Evolutionary conservation across 1,139 yeast genomes (phyloP), one percentile per base, ranked within the genome.

Genomic region (Kluyveromyces marxianus): DNA sequence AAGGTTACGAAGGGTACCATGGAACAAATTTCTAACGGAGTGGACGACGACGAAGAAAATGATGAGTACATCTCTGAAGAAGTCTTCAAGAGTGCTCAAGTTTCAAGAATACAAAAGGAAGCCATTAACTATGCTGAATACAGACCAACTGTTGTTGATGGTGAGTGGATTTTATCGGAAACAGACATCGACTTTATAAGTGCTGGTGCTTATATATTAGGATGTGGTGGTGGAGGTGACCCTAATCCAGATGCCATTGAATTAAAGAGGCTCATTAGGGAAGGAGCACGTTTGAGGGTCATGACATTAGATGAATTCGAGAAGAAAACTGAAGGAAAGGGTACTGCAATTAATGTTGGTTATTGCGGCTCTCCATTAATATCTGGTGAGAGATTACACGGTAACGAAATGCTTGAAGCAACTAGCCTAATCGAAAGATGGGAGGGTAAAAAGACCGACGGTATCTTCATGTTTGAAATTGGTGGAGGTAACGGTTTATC

Each of bases 171-270:
- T 7, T 48, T 73, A 4, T 57, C 67, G 3, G 68, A 62, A 41
- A 59, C 60, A 1, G 77, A 73, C 52, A 53, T 74, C 42, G 74
- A 71, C 36, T 71, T 66, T 46, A 47, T 73, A 36, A 57, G 70
- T 35, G 60, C 69, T 35, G 77, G 77, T 2, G 59, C 70, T 35
- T 74, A 73, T 51, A 69, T 73, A 45, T 61, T 73, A 14, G 77
- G 77, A 2, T 70, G 75, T 54, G 77, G 76, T 4, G 77, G 77
- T 24, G 77, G 77, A 25, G 77, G 77, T 25, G 66, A 67, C 39
- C 76, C 77, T n/a, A 69, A 72, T 49, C 61, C 74, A 3, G 60
- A 60, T 27, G 69, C 56, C 46, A 56, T 73, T 26, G 70, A 69
- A 35, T 57, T 66, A 1, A 59, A 68, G 42, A 64, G 67, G 41